Base-by-base conservation (phyloP, 352 stramenopile genomes). In the Pythium sukuiense region DNA sequence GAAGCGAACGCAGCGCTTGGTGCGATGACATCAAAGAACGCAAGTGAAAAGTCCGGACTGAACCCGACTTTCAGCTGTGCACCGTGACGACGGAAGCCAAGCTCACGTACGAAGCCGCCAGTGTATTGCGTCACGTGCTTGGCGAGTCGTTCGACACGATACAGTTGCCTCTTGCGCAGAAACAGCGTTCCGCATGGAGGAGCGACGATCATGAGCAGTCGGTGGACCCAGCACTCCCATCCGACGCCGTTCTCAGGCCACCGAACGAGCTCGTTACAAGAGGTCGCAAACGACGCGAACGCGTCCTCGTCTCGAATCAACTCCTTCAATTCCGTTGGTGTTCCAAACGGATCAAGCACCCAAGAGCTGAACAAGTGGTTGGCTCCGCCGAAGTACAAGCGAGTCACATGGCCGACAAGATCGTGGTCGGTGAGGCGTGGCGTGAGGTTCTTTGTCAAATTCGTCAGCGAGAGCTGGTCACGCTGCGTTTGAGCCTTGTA, bases 31-130 rank as follows among this genome's bases (percentile, higher is more conserved):
- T 95, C 87, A 11, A 95, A 73, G 50, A 94, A 95, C 54, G 79
- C 83, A 29, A 94, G 79, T 7, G 84, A 93, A 65, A 94, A 93
- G 67, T 95, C 87, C 14, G 85, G 65, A 49, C 85, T 72, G 49
- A 93, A 94, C 9, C 87, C 87, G 58, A 95, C 72, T 55, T 94
- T 93, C 18, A 93, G 72, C 56, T 89, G 77, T 33, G 81, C 87
- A 18, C 84, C 81, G 61, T 92, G 83, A 20, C 87, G 79, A 16
- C 85, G 83, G 61, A 93, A 89, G 58, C 89, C 89, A 48, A 93
- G 80, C 60, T 93, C 85, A 37, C 87, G 85, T 41, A 92, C 92
- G 56, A 95, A 93, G 18, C 87, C 78, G 7, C 78, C 80, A 16
- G 83, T 83, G 58, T 87, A 87, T 14, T 88, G 74, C 33, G 71